These are phyloP conservation scores for Colletotrichum orchidophilum DNA, from an alignment of 2,329 filamentous ascomycete genomes.

Conservation along the genomic window DNA sequence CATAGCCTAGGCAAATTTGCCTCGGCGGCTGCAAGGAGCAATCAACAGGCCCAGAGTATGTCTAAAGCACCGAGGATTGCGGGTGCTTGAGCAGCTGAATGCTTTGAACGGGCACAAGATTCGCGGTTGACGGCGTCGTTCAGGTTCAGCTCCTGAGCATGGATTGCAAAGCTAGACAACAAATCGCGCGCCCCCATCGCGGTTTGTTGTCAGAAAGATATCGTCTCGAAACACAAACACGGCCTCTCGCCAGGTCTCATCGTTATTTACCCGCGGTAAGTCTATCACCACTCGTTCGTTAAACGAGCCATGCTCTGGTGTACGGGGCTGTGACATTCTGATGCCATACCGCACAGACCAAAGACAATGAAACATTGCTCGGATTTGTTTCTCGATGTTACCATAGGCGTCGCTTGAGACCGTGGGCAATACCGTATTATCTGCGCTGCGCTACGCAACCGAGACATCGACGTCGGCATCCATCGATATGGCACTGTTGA, in stretches of 20 bases:
- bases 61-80: slow-evolving; percentile 7
- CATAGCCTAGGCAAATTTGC: slow-evolving; percentile 25
- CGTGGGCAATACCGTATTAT: slow-evolving; percentile 7
- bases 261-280: background rate
- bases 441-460: background rate
- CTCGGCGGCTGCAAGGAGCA: slow-evolving; percentile 27
- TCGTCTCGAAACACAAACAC: slow-evolving; percentile 26
- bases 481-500: background rate
- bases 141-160: background rate
- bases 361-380: slow-evolving; percentile 11
- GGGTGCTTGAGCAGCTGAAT: slow-evolving; percentile 18
- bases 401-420: background rate
- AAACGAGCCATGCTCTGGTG: background rate
- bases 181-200: slow-evolving; percentile 11
- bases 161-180: slow-evolving; percentile 6
- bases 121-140: background rate
- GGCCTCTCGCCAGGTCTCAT: background rate
- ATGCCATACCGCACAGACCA: slow-evolving; percentile 29
- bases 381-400: slow-evolving; percentile 9
- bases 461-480: slow-evolving; percentile 6
- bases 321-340: slow-evolving; percentile 13
- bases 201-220: slow-evolving; percentile 7
- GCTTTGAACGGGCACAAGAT: slow-evolving; percentile 7
- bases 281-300: slow-evolving; percentile 18
- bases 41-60: slow-evolving; percentile 10